Evolutionary conservation across 164 flowering plant genomes (phyloP), one percentile per base, ranked within the genome.

Genomic region (Warburgia ugandensis): DNA sequence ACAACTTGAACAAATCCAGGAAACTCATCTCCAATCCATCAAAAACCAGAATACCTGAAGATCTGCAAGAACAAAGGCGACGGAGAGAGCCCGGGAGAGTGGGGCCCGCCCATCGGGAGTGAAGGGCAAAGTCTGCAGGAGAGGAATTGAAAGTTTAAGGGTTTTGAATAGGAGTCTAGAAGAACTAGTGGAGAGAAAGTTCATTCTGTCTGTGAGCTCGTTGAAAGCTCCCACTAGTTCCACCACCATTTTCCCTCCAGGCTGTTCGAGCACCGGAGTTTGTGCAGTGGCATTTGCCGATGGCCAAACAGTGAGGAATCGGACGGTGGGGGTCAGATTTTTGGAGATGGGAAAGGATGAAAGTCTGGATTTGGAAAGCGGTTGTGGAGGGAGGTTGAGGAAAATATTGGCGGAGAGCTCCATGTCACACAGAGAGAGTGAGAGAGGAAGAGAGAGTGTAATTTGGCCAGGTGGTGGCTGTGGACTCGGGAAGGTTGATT

Each of bases 181-280:
- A 9, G 91, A 81, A 43, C 77, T 69, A 10, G 77, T 73, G 5
- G 86, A 77, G 29, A 78, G 53, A 25, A 62, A 63, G n/a, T 45
- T 73, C 84, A 83, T 86, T 55, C 78, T 74, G 60, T 78, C 81
- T 12, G 95, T 84, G 12, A 86, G 73, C 57, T 83, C 77, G 53
- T 84, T 86, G 66, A 86, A 90, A 0, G 89, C 94, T 26, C 89
- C 91, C 6, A 86, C 94, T 29, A 90, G 55, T 57, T 86, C 89
- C 58, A 77, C 88, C 60, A 90, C 94, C 91, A 84, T 84, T 67
- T 77, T 86, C 29, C 88, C 94, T 30, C 97, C 90, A 0, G 78
- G 68, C 39, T 77, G 80, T 50, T 79, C 84, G 40, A 71, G 56
- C 42, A 50, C 7, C 52, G 59, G 27, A 43, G 50, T 10, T 48